Evolutionary conservation across 2,329 filamentous ascomycete genomes (phyloP), one percentile per base, ranked within the genome.

Genomic region (Pseudonectria buxi): DNA sequence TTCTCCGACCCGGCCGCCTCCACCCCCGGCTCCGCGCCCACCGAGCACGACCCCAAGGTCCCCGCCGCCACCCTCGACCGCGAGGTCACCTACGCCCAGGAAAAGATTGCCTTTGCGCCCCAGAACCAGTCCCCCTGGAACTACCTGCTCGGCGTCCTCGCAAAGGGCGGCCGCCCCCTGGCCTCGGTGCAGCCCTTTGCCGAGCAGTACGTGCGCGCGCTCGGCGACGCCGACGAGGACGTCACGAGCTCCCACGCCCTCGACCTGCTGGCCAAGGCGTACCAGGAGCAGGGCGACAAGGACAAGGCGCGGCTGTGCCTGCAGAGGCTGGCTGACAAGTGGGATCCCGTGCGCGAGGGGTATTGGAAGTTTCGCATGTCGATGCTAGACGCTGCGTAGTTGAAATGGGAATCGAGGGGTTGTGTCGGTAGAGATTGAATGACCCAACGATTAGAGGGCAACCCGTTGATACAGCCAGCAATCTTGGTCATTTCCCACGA

Each of bases 121-220:
- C 89, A 96, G 71, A 98, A 96, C 61, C 85, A 88, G 59, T 90
- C 85, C 48, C 76, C 88, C 2, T 98, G 92, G 92, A 92, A 88
- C 60, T 98, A 95, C 61, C 68, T 95, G 11, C 71, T 80, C 24
- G 92, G 86, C 3, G 78, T 87, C 30, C 59, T 94, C 40, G 71
- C 72, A 39, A 84, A 86, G 53, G 78, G 77, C 1, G 78, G 71
- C 0, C 58, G 80, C 22, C 51, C 61, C 32, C 52, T 79, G 18
- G 57, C 46, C 2, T 61, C 55, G 2, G 58, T 71, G 6, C 63
- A 67, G 40, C 65, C 54, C 12, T 79, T 78, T 50, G 68, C 65
- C 1, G 58, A 59, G 40, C 59, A 66, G 35, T 78, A 79, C 45
- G 69, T 75, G 4, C 69, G 58, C 14, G 61, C 60, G 2, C 41